Evolutionary conservation across 768 basidiomycete genomes (phyloP), one percentile per base, ranked within the genome.

Genomic region (Calvatia gigantea): DNA sequence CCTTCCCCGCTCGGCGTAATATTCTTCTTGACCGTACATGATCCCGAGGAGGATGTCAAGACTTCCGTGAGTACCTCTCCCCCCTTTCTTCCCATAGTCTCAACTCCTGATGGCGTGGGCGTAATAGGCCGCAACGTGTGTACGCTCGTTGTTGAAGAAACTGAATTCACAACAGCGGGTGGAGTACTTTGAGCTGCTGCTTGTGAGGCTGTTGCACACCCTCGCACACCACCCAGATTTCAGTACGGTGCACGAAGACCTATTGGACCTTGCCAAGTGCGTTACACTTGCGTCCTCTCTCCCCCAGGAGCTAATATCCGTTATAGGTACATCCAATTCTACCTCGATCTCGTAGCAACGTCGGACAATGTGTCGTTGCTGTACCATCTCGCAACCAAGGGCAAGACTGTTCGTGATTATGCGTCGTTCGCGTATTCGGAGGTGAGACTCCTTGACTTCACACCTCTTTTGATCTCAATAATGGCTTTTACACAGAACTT

Each of bases 151-250:
- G n/a, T 70, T 80, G 48, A 74, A 69, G 51, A 78, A 73, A 54
- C 65, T 84, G 63, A 64, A 74, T 15, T 65, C 79, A 84, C 87
- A 73, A 12, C 62, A 82, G 27, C 77, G 80, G 41, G 72, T 91
- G 14, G 78, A 85, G n/a, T 71, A 82, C 48, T 79, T 95, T 53
- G 96, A 98, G 67, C 72, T 87, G 53, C 82, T 87, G 1, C 90
- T 98, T 62, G 82, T 95, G 39, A 87, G 96, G 11, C 71, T 98
- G 3, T 77, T 98, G 8, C 90, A 94, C 64, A 70, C 94, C 0
- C 76, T 98, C 4, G 92, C 94, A 0, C 95, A 97, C 65, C 97
- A 99, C 67, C 96, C 96, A 3, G 97, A 99, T 69, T 95, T 94
- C 63, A 79, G 77, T 17, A 78, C 75, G 41, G 76, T 78, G 2